Base-by-base conservation (phyloP, 2,329 filamentous ascomycete genomes). In the Aspergillus sp. region DNA sequence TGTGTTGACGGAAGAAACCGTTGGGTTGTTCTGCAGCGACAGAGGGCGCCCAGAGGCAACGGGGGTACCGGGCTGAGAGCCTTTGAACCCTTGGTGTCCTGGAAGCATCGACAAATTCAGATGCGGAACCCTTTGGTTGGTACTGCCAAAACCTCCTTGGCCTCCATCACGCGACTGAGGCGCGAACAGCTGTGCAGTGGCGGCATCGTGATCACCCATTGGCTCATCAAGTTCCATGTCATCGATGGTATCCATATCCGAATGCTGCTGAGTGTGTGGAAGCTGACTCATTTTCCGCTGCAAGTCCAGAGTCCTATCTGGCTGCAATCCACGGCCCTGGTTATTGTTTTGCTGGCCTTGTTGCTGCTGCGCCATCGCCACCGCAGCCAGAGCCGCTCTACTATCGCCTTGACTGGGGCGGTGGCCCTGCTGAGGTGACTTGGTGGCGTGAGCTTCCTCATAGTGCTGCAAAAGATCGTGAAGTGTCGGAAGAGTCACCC, bases 181-280 rank as follows among this genome's bases (percentile, higher is more conserved):
- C 54, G 88, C 74, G 61, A 78, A 80, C 59, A 79, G 61, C 63
- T 79, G 69, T 52, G 74, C 68, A 55, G 74, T 64, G 63, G 74
- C 58, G 59, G 69, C 63, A 70, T 81, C 67, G 13, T 67, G 71
- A 67, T 80, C 72, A 61, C 86, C 88, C 52, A 91, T 82, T 7
- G 88, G 85, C 69, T 97, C 92, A 71, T 98, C 94, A 89, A 98
- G 91, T 71, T 98, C 94, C 94, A 98, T 97, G 71, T 96, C 92
- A 55, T 92, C 92, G 30, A 96, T 86, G 17, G 91, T 87, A 71
- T 96, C 93, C 81, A 96, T 87, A 62, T 96, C 90, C 21, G 70
- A 68, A 57, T 75, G 74, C 43, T 73, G 72, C 55, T 72, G 70
- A 51, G 67, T 49, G 12, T 68, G 67, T 8, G 69, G 71, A 53